phyloP scores from a whole-genome alignment of 768 basidiomycete genomes.

The Boletus rubroflammeus region DNA sequence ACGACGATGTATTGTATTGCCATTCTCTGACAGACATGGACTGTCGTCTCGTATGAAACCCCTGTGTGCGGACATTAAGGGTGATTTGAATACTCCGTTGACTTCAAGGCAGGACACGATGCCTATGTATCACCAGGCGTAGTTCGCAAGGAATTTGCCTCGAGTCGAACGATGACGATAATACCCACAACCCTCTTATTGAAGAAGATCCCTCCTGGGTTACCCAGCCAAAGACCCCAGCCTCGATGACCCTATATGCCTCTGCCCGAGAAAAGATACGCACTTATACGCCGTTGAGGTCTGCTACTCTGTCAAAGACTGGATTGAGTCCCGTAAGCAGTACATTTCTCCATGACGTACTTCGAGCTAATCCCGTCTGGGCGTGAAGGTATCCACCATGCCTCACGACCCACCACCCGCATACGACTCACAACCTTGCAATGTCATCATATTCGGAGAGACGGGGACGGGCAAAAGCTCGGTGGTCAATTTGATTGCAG shows the following conservation, averaged over 20 bases:
- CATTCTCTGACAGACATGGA: not conserved
- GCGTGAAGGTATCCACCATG: conserved; percentile 4
- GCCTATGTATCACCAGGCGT: conserved; percentile 5
- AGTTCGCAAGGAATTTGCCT: conserved; percentile 9
- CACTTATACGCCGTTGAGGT: not conserved
- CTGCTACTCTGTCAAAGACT: not conserved
- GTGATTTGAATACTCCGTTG: not conserved
- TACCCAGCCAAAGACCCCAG: not conserved
- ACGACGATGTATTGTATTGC: not conserved
- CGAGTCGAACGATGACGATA: conserved; percentile 2
- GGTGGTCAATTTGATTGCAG: conserved; percentile 39
- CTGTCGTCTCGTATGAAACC: not conserved
- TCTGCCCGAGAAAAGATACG: conserved; percentile 7
- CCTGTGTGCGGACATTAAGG: conserved; percentile 12
- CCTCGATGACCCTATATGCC: conserved; percentile 2
- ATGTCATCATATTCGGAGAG: conserved; percentile 29
- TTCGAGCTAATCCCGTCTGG: not conserved
- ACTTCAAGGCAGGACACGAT: not conserved
- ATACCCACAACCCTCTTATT: conserved; percentile 15
- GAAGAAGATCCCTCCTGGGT: not conserved
- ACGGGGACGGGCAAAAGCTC: conserved; percentile 38
- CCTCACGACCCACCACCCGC: conserved; percentile 8
- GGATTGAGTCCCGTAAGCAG: conserved; percentile 10
- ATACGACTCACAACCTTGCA: conserved; percentile 15
- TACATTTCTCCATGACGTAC: not conserved